Conservation (phyloP, 768 basidiomycete genomes). For the Fibroporia radiculosa region DNA sequence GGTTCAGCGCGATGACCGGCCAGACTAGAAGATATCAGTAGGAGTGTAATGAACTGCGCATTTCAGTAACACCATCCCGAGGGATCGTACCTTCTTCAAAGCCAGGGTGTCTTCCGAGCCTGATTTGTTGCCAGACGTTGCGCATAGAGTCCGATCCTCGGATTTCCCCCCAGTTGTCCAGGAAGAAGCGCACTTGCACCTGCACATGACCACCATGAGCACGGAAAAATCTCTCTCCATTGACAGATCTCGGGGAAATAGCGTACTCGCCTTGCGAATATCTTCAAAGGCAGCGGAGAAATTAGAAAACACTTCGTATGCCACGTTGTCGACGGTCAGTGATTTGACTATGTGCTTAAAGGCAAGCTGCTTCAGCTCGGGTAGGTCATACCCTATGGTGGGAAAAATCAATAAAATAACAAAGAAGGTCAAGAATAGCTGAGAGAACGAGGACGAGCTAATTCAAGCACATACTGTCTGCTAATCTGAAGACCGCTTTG, state of each 20-base stretch:
- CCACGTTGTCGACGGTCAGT: slow-evolving; percentile 72
- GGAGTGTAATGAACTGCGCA: background rate
- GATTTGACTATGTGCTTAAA: slow-evolving; percentile 70
- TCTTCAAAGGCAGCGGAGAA: slow-evolving; percentile 80
- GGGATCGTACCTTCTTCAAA: slow-evolving; percentile 68
- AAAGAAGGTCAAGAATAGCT: no score
- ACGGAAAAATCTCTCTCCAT: background rate
- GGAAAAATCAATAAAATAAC: no score
- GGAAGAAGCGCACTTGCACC: slow-evolving; percentile 71
- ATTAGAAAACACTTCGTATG: slow-evolving; percentile 78
- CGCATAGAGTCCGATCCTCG: slow-evolving; percentile 79
- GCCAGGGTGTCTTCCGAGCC: slow-evolving; percentile 76
- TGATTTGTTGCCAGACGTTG: slow-evolving; percentile 78
- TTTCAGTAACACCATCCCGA: background rate
- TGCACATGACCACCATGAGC: slow-evolving; percentile 7
- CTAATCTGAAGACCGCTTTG: slow-evolving; percentile 77
- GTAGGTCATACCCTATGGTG: slow-evolving; percentile 57
- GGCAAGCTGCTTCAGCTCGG: slow-evolving; percentile 67
- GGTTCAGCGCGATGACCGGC: slow-evolving; percentile 55
- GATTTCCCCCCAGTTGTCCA: slow-evolving; percentile 77
- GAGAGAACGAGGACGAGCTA: no score
- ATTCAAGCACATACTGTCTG: slow-evolving; percentile 57
- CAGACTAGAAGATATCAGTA: slow-evolving; percentile 47
- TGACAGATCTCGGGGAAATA: background rate
- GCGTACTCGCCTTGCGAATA: slow-evolving; percentile 52